These are phyloP conservation scores for Microsporum ferrugineum DNA, from an alignment of 2,329 filamentous ascomycete genomes.

Conservation along the genomic window DNA sequence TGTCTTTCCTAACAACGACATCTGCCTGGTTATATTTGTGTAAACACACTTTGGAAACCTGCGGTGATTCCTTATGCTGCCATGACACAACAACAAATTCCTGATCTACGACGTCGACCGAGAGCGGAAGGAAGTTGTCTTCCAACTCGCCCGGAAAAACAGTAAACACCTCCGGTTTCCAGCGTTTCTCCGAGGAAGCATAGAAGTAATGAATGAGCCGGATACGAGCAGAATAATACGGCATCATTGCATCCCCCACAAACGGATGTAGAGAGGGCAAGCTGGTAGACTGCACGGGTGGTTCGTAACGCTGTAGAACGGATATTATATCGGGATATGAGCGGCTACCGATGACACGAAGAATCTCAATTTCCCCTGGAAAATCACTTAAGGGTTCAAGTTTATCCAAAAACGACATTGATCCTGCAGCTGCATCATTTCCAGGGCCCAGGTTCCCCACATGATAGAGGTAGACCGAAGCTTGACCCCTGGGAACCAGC, in stretches of 20 bases:
- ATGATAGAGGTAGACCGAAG: slow-evolving; percentile 20
- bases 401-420: slow-evolving; percentile 14
- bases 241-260: slow-evolving; percentile 23
- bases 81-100: slow-evolving; percentile 11
- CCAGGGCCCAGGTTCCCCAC: slow-evolving; percentile 5
- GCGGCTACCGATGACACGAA: slow-evolving; percentile 23
- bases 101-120: slow-evolving; percentile 8
- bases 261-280: slow-evolving; percentile 18
- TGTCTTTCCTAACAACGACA: neutral
- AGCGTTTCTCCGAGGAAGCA: neutral
- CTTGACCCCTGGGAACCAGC: slow-evolving; percentile 4
- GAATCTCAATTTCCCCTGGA: slow-evolving; percentile 22
- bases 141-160: slow-evolving; percentile 5
- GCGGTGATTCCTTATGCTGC: slow-evolving; percentile 7
- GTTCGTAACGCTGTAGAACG: slow-evolving; percentile 25
- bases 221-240: slow-evolving; percentile 15
- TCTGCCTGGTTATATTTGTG: neutral
- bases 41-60: neutral
- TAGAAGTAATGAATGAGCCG: slow-evolving; percentile 22
- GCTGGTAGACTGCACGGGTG: slow-evolving; percentile 14
- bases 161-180: slow-evolving; percentile 7
- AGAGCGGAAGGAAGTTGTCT: slow-evolving; percentile 4
- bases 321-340: slow-evolving; percentile 15
- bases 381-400: slow-evolving; percentile 18
- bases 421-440: slow-evolving; percentile 18